Conservation (phyloP, 805 yeast species). For the Kluyveromyces lactis region DNA sequence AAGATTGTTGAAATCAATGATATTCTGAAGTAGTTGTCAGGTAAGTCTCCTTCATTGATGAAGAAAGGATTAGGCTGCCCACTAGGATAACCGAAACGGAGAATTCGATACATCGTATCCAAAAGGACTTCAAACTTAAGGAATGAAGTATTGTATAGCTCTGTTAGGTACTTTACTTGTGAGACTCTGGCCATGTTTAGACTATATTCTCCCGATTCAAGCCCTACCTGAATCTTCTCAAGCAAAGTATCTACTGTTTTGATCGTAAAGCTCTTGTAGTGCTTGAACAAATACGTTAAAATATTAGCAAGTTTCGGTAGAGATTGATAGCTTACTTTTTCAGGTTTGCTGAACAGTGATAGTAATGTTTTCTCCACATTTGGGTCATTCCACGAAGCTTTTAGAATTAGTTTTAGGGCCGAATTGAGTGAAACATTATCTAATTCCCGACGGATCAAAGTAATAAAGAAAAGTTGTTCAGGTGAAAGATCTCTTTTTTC, state of each 20-base stretch:
- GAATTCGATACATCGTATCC: slow-evolving; percentile 45
- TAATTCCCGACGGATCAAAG: slow-evolving; percentile 46
- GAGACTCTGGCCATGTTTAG: slow-evolving; percentile 54
- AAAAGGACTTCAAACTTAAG: slow-evolving; percentile 39
- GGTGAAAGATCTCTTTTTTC: slow-evolving; percentile 27
- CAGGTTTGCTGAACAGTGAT: slow-evolving; percentile 48
- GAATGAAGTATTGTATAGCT: slow-evolving; percentile 41
- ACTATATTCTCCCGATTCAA: slow-evolving; percentile 56
- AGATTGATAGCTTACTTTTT: slow-evolving; percentile 50
- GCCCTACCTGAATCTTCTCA: slow-evolving; percentile 56
- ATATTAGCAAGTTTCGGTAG: slow-evolving; percentile 43
- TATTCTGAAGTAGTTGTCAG: slow-evolving; percentile 65
- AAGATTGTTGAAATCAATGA: slow-evolving; percentile 43
- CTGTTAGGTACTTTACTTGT: slow-evolving; percentile 51
- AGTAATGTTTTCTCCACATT: slow-evolving; percentile 29
- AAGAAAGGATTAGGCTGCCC: slow-evolving; percentile 44
- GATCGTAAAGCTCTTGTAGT: slow-evolving; percentile 35
- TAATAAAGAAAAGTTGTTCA: slow-evolving; percentile 41
- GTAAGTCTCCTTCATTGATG: slow-evolving; percentile 44
- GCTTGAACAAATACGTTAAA: slow-evolving; percentile 29
- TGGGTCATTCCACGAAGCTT: slow-evolving; percentile 40
- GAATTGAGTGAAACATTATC: slow-evolving; percentile 28
- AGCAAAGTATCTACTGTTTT: slow-evolving; percentile 51
- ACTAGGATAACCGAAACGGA: slow-evolving; percentile 58
- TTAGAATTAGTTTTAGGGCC: slow-evolving; percentile 33